Evolutionary conservation across 177 flowering plant species (phyloP).

Genomic region (Vitis hybrid): DNA sequence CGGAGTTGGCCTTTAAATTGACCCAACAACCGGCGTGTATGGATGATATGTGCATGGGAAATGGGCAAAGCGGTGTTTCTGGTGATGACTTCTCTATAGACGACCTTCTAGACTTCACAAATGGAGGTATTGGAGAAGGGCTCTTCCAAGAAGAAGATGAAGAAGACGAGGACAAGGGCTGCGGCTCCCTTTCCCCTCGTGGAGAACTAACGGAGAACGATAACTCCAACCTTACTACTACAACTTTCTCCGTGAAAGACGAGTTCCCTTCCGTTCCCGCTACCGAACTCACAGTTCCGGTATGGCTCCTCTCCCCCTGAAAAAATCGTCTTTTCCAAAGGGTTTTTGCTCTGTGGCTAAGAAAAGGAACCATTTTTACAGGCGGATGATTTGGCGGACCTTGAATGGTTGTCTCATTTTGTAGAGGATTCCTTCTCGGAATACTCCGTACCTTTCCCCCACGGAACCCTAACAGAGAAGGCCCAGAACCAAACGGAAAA

Average conservation of each 20-base stretch:
- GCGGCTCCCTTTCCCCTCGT: slow-evolving; percentile 6
- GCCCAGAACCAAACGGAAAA: background rate
- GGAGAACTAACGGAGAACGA: background rate
- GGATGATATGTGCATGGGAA: slow-evolving; percentile 14
- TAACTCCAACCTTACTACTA: background rate
- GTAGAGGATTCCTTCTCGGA: slow-evolving; percentile 66
- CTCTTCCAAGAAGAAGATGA: slow-evolving; percentile 18
- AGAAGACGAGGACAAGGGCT: slow-evolving; percentile 3
- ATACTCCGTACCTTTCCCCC: slow-evolving; percentile 27
- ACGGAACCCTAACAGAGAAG: slow-evolving; percentile 24
- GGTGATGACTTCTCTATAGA: slow-evolving; percentile 58
- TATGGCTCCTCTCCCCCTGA: slow-evolving; percentile 7
- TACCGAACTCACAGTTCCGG: slow-evolving; percentile 47
- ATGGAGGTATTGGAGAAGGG: slow-evolving; percentile 24
- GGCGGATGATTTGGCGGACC: slow-evolving; percentile 60
- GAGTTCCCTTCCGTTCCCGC: slow-evolving; percentile 26
- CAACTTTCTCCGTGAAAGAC: slow-evolving; percentile 10
- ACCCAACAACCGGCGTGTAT: slow-evolving; percentile 14
- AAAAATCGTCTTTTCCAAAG: background rate
- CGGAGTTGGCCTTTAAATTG: slow-evolving; percentile 25
- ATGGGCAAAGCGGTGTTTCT: slow-evolving; percentile 22
- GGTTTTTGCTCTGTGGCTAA: slow-evolving; percentile 1
- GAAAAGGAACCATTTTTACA: slow-evolving; percentile 22
- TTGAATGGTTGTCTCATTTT: slow-evolving; percentile 74
- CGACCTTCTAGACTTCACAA: slow-evolving; percentile 56